phyloP scores from a whole-genome alignment of 2,329 filamentous ascomycete species.

The Plenodomus lindquistii region DNA sequence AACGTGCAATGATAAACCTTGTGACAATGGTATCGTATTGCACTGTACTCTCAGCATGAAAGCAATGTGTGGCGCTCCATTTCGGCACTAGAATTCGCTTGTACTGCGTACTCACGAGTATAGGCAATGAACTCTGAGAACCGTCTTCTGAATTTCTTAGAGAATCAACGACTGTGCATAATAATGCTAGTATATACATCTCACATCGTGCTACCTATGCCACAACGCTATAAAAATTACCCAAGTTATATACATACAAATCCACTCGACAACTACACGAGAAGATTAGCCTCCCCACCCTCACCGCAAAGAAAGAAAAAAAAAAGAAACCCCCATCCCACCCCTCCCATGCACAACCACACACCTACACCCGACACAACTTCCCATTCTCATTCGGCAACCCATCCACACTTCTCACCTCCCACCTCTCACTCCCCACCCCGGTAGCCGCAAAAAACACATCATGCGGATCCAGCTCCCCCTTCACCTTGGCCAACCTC shows the following conservation, averaged over 20 bases:
- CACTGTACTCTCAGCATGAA: too few species aligned
- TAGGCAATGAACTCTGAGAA: too few species aligned
- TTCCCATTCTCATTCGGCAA: conserved; percentile 43
- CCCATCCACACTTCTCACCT: conserved; percentile 38
- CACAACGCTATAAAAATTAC: neutral
- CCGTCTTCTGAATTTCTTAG: too few species aligned
- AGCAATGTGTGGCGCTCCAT: too few species aligned
- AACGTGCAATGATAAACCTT: too few species aligned
- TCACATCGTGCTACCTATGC: neutral
- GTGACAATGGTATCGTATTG: too few species aligned
- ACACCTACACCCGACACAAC: conserved; percentile 31
- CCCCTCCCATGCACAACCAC: too few species aligned
- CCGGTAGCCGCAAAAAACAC: conserved; percentile 41
- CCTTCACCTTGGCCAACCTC: conserved; percentile 32
- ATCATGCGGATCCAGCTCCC: conserved; percentile 39
- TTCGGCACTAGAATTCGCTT: too few species aligned
- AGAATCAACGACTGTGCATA: neutral
- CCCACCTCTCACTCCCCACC: conserved; percentile 42
- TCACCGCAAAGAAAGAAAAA: too few species aligned
- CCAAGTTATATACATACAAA: too few species aligned
- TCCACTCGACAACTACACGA: conserved; percentile 14
- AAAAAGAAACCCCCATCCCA: too few species aligned
- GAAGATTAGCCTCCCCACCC: neutral
- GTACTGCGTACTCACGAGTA: too few species aligned
- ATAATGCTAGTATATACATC: neutral